These are phyloP conservation scores for Fusarium neocosmosporiellum DNA, from an alignment of 2,329 filamentous ascomycete genomes.

Conservation along the genomic window DNA sequence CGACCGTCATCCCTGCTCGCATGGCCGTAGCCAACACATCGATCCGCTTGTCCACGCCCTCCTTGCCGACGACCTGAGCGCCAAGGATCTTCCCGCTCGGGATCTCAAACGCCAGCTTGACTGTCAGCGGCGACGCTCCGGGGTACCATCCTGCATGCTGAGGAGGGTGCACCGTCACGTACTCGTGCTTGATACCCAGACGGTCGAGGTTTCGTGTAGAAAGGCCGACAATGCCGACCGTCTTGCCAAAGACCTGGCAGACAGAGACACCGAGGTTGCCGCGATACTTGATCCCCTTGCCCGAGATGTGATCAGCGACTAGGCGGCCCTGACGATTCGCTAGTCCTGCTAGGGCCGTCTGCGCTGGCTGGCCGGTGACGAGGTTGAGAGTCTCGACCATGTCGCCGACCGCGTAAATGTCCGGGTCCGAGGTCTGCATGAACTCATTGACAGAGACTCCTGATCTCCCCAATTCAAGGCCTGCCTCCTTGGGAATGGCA, in stretches of 20 bases:
- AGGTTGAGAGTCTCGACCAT: slow-evolving; percentile 17
- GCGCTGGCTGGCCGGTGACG: background rate
- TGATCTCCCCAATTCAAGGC: background rate
- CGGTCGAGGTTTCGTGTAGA: slow-evolving; percentile 9
- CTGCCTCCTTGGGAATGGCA: slow-evolving; percentile 1
- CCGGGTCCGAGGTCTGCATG: slow-evolving; percentile 16
- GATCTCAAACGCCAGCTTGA: slow-evolving; percentile 10
- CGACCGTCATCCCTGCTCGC: slow-evolving; percentile 15
- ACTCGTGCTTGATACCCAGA: slow-evolving; percentile 2
- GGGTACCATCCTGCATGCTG: slow-evolving; percentile 17
- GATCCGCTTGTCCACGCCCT: slow-evolving; percentile 15
- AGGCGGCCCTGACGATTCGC: slow-evolving; percentile 19
- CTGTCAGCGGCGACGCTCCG: background rate
- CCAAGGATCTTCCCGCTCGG: slow-evolving; percentile 7
- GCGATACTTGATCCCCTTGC: slow-evolving; percentile 8
- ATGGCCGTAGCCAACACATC: slow-evolving; percentile 20
- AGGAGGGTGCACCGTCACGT: slow-evolving; percentile 15
- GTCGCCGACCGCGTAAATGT: slow-evolving; percentile 19
- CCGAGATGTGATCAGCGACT: slow-evolving; percentile 12
- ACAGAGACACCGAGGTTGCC: slow-evolving; percentile 10
- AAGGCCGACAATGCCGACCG: slow-evolving; percentile 8
- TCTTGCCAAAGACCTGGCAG: slow-evolving; percentile 13
- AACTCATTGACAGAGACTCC: slow-evolving; percentile 11
- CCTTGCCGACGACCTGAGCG: slow-evolving; percentile 10
- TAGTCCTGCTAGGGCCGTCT: slow-evolving; percentile 10